Base-by-base conservation (phyloP, 2,329 filamentous ascomycete species). In the Alternaria triticina region DNA sequence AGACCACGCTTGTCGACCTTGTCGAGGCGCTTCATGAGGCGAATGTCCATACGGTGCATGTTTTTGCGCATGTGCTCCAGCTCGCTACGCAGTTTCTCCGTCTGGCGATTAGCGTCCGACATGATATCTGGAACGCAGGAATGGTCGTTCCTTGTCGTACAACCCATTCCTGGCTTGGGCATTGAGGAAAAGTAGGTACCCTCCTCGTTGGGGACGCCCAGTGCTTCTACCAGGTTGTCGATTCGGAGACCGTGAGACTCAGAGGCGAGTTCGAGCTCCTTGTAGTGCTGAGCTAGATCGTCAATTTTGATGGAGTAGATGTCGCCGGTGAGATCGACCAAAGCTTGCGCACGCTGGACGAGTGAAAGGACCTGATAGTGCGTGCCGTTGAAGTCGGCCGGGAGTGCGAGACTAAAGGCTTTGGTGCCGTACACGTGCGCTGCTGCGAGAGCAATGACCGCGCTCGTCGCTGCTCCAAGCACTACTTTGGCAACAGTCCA, bases 211-310 rank as follows among this genome's bases (percentile, higher is more conserved):
- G 73, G 69, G 22, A 65, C 64, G 12, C 71, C 72, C 6, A 75
- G 66, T 33, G 68, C 58, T 17, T 74, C 72, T 15, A 73, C 72
- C 1, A 76, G 23, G 20, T 70, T 72, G 43, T 75, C 70, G 44
- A 74, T 67, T 49, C 71, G 70, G 17, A 64, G 54, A 15, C 56
- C 57, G 13, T 65, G 57, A 2, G 57, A 62, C 44, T 66, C 59
- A 28, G 57, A 54, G 11, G 40, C n/a, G n/a, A 51, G 57, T 27
- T 43, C 49, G 3, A 66, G 62, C 13, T 62, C 33, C 10, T 59
- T 43, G 58, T 51, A 64, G n/a, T 54, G 50, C 15, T 61, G 54
- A 12, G 57, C 36, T 11, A 70, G 46, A n/a, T 63, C 54, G 3
- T 64, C 54, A 23, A 70, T 43, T 9, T 69, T 59, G 27, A 61